Base-by-base conservation (phyloP, 176 grass and related monocot species). In the Oryza coarctata region DNA sequence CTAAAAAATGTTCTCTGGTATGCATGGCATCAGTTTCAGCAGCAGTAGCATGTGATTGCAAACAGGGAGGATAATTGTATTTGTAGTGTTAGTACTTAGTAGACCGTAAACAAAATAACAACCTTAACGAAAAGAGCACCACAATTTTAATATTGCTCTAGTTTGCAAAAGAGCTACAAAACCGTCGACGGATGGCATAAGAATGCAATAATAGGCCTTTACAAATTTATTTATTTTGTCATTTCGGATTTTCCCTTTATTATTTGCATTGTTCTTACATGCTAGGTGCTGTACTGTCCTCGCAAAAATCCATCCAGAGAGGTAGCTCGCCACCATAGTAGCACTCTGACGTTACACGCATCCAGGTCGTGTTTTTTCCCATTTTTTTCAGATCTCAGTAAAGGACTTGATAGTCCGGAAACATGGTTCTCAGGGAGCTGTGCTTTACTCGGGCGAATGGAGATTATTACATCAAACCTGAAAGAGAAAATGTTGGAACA, bases 401-500 rank as follows among this genome's bases (percentile, higher is more conserved):
- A 94, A 94, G 22, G 89, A 89, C 9, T 65, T 87, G 70, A 94
- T 73, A 1, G 89, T 94, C 31, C 61, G 35, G 64, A 94, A 94
- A 5, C 84, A 55, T 91, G 92, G 27, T 89, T 87, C 60, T 83
- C 89, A 9, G 89, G 92, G 32, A 94, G 81, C 20, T 65, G 84
- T 35, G 84, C 84, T 69, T 94, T 94, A 55, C 92, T 89, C 0
- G 81, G 87, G 30, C 92, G 89, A 69, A 94, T 75, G 52, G 92
- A 87, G 73, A 89, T 87, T 78, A 89, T 36, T 44, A 80, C 89
- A 34, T 89, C 77, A 91, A 84, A 76, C 92, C 92, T 91, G 78
- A 30, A 89, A 82, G 36, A 74, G 28, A 22, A 9, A 30, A 28
- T 80, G 33, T 36, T 55, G 66, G 6, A 73, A 11, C 33, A 28